Evolutionary conservation across 1,284 basidiomycete genomes (phyloP).

Genomic region (Puccinia coronata): DNA sequence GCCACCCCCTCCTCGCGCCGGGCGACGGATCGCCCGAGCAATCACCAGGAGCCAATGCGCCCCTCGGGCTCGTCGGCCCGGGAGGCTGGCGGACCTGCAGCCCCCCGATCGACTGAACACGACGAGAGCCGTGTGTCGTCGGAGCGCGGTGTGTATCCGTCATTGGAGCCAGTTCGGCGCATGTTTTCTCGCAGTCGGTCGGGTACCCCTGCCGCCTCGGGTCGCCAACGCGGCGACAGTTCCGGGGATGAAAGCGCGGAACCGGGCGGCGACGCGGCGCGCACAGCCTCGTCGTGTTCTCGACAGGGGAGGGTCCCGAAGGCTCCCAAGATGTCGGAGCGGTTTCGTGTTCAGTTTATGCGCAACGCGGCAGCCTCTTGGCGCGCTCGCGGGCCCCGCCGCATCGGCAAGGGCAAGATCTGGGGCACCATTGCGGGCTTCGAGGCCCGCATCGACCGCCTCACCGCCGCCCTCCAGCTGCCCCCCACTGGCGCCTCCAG

Average conservation of each 20-base stretch:
- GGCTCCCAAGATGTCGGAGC: neutral
- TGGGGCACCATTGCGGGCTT: neutral
- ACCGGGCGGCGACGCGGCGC: neutral
- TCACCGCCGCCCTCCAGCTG: neutral
- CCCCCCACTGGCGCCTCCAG: neutral
- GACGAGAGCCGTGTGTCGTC: neutral
- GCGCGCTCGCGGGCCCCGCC: neutral
- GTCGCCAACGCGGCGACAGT: neutral
- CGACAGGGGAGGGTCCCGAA: neutral
- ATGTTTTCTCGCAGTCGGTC: constrained; percentile 7
- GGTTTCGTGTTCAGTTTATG: neutral
- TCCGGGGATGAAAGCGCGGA: neutral
- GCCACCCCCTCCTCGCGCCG: neutral
- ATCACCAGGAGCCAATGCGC: neutral
- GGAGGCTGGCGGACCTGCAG: too few species aligned
- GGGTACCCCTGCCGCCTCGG: neutral
- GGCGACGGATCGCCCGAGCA: neutral
- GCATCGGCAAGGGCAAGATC: constrained; percentile 10
- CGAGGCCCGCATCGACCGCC: neutral
- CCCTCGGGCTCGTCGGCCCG: neutral
- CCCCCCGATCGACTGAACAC: neutral
- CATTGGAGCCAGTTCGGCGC: constrained; percentile 1
- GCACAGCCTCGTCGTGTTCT: neutral
- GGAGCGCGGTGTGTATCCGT: neutral
- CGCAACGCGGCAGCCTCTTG: neutral